Conservation (phyloP, 805 yeast genomes). For the Lipomyces starkeyi region DNA sequence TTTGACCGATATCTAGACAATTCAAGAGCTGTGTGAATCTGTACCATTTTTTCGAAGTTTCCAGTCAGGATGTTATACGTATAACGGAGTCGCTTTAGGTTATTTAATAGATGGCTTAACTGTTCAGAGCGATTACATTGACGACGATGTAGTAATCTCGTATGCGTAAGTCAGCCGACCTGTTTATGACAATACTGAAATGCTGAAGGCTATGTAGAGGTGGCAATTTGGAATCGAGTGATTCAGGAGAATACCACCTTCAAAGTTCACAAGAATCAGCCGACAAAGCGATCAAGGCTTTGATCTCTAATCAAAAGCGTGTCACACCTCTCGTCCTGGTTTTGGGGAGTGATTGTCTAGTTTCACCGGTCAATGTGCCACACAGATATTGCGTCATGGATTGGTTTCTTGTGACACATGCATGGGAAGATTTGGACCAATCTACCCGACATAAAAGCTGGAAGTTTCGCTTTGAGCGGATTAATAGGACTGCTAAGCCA, state of each 20-base stretch:
- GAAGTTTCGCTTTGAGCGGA: conserved; percentile 17
- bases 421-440: conserved; percentile 12
- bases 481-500: background rate
- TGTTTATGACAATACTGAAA: background rate
- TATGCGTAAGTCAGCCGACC: conserved; percentile 4
- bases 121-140: conserved; percentile 9
- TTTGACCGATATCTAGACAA: conserved; percentile 3
- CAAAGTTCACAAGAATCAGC: conserved; percentile 4
- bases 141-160: conserved; percentile 8
- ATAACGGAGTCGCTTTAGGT: conserved; percentile 15
- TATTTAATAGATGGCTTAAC: conserved; percentile 12
- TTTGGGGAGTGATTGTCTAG: conserved; percentile 1
- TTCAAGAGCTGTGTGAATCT: conserved; percentile 19
- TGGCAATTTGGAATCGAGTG: background rate
- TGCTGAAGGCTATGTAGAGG: background rate
- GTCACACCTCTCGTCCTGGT: conserved; percentile 13
- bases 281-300: conserved; percentile 8
- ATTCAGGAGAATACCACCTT: background rate
- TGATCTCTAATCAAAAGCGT: conserved; percentile 3
- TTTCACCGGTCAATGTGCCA: conserved; percentile 5
- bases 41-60: conserved; percentile 11
- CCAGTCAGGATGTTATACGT: conserved; percentile 11
- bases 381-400: conserved; percentile 20
- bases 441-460: conserved; percentile 1
- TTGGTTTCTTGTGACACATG: conserved; percentile 19